phyloP scores from a whole-genome alignment of 805 yeast species.

The Candida ficus region DNA sequence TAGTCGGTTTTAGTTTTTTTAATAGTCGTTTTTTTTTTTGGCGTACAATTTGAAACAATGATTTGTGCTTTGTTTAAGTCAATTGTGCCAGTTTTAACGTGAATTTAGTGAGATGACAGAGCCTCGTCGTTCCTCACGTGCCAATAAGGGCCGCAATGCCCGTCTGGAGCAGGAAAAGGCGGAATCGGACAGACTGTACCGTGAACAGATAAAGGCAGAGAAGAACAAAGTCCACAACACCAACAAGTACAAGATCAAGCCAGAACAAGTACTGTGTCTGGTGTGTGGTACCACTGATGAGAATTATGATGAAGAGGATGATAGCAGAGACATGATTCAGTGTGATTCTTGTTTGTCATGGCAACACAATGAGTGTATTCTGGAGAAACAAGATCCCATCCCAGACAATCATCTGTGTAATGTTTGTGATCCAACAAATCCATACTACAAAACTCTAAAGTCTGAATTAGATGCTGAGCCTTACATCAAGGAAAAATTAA shows the following conservation, averaged over 20 bases:
- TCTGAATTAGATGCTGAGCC: constrained; percentile 26
- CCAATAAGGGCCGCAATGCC: constrained; percentile 37
- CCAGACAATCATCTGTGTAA: constrained; percentile 52
- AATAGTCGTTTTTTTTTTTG: too few species aligned
- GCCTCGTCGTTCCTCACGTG: constrained; percentile 38
- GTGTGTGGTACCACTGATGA: constrained; percentile 57
- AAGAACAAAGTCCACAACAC: constrained; percentile 13
- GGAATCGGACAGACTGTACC: constrained; percentile 25
- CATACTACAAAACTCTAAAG: constrained; percentile 29
- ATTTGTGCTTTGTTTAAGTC: too few species aligned
- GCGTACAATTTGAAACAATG: too few species aligned
- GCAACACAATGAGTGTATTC: constrained; percentile 67
- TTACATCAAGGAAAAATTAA: constrained; percentile 7
- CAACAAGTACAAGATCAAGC: constrained; percentile 16
- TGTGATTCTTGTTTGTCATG: constrained; percentile 65
- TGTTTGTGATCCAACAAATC: constrained; percentile 40
- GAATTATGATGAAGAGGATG: constrained; percentile 54
- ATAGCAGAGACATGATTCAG: constrained; percentile 55
- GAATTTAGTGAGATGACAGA: constrained; percentile 9
- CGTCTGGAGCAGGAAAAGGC: constrained; percentile 24
- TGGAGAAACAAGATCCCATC: constrained; percentile 32
- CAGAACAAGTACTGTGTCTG: constrained; percentile 44
- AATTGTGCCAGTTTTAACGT: too few species aligned
- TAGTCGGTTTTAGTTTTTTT: neutral
- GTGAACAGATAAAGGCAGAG: constrained; percentile 10